A percentile compares a stretch with the other conserved stretches of the same genome.
Conservation (phyloP, 306 rosid genomes). For the Lathyrus oleraceus region DNA sequence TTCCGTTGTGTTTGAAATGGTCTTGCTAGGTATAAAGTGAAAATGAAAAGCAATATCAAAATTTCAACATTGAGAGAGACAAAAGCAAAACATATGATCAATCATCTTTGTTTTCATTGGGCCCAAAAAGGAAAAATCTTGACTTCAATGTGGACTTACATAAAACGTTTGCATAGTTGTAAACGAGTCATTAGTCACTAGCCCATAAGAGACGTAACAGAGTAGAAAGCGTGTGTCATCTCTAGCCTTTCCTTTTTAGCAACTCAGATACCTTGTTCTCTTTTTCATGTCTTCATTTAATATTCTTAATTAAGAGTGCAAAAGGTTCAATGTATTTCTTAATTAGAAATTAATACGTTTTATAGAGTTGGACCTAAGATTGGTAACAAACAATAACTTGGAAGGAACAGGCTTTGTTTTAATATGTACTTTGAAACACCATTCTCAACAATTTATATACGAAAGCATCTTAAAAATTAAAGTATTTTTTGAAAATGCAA, state of each 20-base stretch:
- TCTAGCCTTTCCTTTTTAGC: background rate
- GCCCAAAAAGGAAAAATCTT: background rate
- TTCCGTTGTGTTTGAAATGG: conserved; percentile 1
- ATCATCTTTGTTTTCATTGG: background rate
- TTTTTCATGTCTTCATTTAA: background rate
- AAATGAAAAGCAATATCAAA: background rate
- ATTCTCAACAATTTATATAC: too few relatives aligned
- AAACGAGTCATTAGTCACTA: background rate
- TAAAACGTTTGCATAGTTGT: background rate
- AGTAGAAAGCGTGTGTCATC: conserved; percentile 37
- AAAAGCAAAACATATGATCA: background rate
- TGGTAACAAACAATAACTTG: background rate
- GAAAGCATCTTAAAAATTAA: too few relatives aligned
- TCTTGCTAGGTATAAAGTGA: background rate
- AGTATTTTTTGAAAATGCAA: too few relatives aligned
- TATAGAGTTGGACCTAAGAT: background rate
- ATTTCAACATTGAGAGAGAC: background rate
- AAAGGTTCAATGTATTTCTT: background rate
- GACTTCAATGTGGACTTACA: conserved; percentile 21
- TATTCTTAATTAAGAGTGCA: background rate
- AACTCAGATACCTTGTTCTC: background rate
- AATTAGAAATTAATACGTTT: background rate
- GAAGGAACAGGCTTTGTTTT: background rate
- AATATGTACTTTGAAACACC: background rate
- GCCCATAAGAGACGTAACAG: conserved; percentile 40